phyloP scores from a whole-genome alignment of 1,284 basidiomycete genomes.

The Mycosarcoma maydis region DNA sequence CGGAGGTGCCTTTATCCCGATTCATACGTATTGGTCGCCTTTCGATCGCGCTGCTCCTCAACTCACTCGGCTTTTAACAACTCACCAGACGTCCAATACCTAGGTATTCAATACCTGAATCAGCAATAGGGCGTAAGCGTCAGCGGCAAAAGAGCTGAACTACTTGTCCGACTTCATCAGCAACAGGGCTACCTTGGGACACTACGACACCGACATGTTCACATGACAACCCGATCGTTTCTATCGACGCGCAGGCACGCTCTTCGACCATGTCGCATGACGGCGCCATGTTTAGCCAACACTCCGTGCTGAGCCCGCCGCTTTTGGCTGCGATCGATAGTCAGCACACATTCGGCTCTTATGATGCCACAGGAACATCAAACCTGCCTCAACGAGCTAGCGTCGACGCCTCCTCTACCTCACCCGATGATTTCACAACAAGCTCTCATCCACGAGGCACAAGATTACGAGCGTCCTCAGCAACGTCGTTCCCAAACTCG shows the following conservation, averaged over 20 bases:
- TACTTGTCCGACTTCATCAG: too few relatives aligned
- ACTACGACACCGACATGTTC: conserved; percentile 11
- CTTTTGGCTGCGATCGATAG: conserved; percentile 37
- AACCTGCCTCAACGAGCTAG: not conserved
- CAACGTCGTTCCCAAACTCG: conserved; percentile 12
- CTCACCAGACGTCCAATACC: too few relatives aligned
- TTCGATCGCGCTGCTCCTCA: not conserved
- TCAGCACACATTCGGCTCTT: conserved; percentile 30
- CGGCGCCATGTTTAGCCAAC: conserved; percentile 21
- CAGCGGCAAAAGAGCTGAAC: too few relatives aligned
- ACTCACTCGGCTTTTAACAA: too few relatives aligned
- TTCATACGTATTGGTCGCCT: not conserved
- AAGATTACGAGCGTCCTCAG: conserved; percentile 27
- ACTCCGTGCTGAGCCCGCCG: conserved; percentile 39
- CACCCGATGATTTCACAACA: conserved; percentile 1
- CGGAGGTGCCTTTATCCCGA: not conserved
- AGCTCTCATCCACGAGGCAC: conserved; percentile 13
- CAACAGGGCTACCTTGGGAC: too few relatives aligned
- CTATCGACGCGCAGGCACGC: conserved; percentile 1
- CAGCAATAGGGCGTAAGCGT: too few relatives aligned
- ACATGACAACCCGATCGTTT: conserved; percentile 8
- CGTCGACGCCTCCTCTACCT: not conserved
- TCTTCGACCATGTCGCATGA: conserved; percentile 34
- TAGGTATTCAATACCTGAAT: too few relatives aligned
- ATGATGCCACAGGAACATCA: conserved; percentile 3